Evolutionary conservation across 371 early-diverging fungal species (phyloP).

Genomic region (Rhizomucor pusillus): DNA sequence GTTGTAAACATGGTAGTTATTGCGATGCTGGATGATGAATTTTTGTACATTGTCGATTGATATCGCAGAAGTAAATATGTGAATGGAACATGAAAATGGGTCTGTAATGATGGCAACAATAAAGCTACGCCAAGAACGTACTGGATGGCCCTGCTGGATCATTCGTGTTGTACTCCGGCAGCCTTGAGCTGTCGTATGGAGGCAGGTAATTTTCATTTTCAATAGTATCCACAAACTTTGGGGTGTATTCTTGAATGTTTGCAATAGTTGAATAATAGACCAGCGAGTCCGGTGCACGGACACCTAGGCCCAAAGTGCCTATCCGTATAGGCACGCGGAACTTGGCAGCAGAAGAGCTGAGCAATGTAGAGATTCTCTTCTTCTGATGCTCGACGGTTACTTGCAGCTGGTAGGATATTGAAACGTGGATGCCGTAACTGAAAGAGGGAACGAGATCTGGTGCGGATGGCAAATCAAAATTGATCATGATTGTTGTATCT

Average conservation of each 20-base stretch:
- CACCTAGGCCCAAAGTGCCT: conserved; percentile 39
- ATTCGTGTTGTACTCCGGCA: conserved; percentile 11
- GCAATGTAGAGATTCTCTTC: conserved; percentile 9
- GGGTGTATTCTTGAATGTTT: background rate
- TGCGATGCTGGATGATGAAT: too few species aligned
- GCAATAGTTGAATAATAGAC: conserved; percentile 10
- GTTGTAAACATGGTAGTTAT: too few species aligned
- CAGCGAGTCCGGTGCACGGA: conserved; percentile 25
- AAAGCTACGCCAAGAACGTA: too few species aligned
- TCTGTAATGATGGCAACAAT: too few species aligned
- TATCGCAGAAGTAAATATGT: too few species aligned
- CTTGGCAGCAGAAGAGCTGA: conserved; percentile 11
- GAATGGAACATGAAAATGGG: too few species aligned
- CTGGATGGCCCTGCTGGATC: too few species aligned
- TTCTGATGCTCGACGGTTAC: conserved; percentile 24
- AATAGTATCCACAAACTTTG: conserved; percentile 25
- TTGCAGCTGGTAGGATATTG: conserved; percentile 20
- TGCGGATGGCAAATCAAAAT: conserved; percentile 8
- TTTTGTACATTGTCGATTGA: too few species aligned
- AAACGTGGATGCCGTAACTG: conserved; percentile 23
- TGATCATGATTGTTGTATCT: too few species aligned
- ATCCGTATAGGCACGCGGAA: conserved; percentile 29
- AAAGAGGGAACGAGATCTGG: conserved; percentile 25
- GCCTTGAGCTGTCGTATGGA: conserved; percentile 19
- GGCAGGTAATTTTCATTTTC: conserved; percentile 36